A percentile compares a stretch with the other conserved stretches of the same genome.
Conservation (phyloP, 2,329 filamentous ascomycete species). For the Talaromyces albobiverticillius region DNA sequence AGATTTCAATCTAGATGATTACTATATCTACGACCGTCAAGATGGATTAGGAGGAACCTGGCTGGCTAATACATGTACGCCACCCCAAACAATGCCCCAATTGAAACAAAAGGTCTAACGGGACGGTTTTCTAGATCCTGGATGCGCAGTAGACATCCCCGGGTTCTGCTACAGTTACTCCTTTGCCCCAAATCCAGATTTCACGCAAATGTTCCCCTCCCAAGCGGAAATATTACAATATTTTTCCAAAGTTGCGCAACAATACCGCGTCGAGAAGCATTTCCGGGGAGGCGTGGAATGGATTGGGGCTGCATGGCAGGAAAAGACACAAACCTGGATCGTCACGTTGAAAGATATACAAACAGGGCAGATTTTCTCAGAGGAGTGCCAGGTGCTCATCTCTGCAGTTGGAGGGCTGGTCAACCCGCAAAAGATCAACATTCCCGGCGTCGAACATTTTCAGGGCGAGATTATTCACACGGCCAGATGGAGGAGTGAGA, state of each 20-base stretch:
- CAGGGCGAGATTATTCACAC: constrained; percentile 28
- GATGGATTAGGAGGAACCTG: not conserved
- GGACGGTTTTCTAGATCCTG: not conserved
- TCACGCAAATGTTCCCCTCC: constrained; percentile 2
- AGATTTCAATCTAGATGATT: constrained; percentile 1
- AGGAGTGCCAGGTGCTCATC: constrained; percentile 18
- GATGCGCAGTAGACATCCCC: constrained; percentile 9
- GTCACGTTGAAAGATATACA: not conserved
- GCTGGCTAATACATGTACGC: constrained; percentile 3
- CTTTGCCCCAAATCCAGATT: constrained; percentile 2
- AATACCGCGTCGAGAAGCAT: constrained; percentile 1
- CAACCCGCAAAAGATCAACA: constrained; percentile 23
- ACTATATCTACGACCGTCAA: constrained; percentile 8
- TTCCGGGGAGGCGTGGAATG: constrained; percentile 3
- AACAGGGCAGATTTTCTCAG: not conserved
- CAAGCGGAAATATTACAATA: constrained; percentile 4
- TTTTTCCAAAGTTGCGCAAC: not conserved
- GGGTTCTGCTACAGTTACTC: constrained; percentile 9
- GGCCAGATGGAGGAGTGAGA: constrained; percentile 25
- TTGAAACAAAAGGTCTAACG: not conserved
- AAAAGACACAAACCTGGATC: not conserved
- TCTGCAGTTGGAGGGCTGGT: constrained; percentile 27
- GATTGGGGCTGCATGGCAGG: constrained; percentile 4
- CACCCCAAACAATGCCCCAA: not conserved
- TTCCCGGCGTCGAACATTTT: constrained; percentile 27